Evolutionary conservation across 345 rosid genomes (phyloP), one percentile per base, ranked within the genome.

Genomic region (Anastatica hierochuntica): DNA sequence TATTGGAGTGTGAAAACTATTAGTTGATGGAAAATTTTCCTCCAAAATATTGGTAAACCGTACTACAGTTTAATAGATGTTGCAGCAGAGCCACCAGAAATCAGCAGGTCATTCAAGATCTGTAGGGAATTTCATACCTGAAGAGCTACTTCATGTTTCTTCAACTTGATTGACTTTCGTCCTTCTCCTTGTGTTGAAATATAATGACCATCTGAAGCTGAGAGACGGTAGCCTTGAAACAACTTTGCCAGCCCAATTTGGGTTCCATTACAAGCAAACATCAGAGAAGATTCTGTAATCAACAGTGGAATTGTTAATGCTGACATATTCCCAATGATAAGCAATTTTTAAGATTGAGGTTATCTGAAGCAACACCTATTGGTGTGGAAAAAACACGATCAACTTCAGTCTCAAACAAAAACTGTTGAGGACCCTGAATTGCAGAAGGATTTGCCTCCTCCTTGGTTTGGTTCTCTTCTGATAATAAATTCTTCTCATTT

Each of bases 381-480:
- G 98, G 95, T 62, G 98, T 88, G 53, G 94, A 76, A 78, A 92
- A 92, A 53, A 92, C 78, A 49, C 79, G 85, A 71, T 92, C 95
- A 8, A 92, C 80, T 76, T 83, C 95, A 33, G 84, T 76, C 62
- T 92, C 98, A 77, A 92, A 92, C 86, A 83, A 49, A 72, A 85
- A 88, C 58, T 79, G 83, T 53, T 76, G 35, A 27, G 94, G 98
- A 53, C 95, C 98, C 67, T 63, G 79, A 77, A 83, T 68, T 42
- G 90, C 75, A 43, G 78, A 73, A 71, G 51, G 72, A 69, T 79
- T 80, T 30, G 67, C n/a, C n/a, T n/a, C 47, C 47, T 92, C 88
- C 21, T 60, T 72, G 46, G 80, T 53, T 67, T 77, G 81, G 49
- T 71, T 76, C 53, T 76, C 79, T 27, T 82, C 92, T 51, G 74